Evolutionary conservation across 73 alveolate species (phyloP), one percentile per base, ranked within the genome.

Genomic region (Urostyla sp.): DNA sequence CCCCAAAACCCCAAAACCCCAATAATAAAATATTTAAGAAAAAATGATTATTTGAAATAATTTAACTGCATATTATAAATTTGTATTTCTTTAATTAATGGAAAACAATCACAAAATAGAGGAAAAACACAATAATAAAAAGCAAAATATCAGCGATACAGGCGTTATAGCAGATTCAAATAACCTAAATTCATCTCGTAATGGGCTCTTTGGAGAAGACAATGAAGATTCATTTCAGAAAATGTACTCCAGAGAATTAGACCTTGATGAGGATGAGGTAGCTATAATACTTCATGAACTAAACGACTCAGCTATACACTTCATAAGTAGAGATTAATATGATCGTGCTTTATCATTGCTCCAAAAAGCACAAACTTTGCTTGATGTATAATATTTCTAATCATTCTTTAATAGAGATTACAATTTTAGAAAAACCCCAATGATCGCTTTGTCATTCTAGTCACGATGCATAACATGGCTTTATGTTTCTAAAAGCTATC

Each of bases 391-490:
- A 46, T 7, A 24, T 69, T 34, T 18, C 13, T 6, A 7, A 46
- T 46, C 16, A 40, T 40, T 10, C 52, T 40, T 20, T 46, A n/a
- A 20, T 48, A 69, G 83, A 44, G 83, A 30, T 35, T 69, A 20
- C 45, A 69, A 49, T 69, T 28, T 32, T 67, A 80, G 35, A 46
- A 38, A 36, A 77, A 55, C 36, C 69, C 72, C 1, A 77, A 48
- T 30, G 95, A 88, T 60, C 55, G 79, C 15, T 80, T 81, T 79
- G 43, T 88, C 23, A 69, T 88, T 35, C 67, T 88, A 23, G 52
- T 77, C 13, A 88, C 90, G 27, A 66, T 81, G 57, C 95, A 83
- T 52, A 88, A 88, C 45, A 81, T 77, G 87, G 95, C 95, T 48
- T 44, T 78, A 49, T 88, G 92, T 72, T 88, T 81, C 77, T 66